These are phyloP conservation scores for Aspergillus pseudonomiae DNA, from an alignment of 2,329 filamentous ascomycete species.

Conservation along the genomic window DNA sequence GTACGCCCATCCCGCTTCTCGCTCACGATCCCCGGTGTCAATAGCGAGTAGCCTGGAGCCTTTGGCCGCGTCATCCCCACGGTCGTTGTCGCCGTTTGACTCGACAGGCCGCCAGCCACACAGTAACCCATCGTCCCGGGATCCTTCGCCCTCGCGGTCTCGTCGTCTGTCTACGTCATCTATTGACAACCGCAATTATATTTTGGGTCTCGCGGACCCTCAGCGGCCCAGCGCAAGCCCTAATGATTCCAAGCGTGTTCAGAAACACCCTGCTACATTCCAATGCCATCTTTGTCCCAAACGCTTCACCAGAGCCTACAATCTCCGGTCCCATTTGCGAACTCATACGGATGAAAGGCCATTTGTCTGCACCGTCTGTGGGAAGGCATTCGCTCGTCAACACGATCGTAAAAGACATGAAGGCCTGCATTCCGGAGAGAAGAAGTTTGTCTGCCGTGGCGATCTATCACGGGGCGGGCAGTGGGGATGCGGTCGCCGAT, in stretches of 20 bases:
- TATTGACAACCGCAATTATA: constrained; percentile 69
- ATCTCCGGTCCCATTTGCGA: constrained; percentile 88
- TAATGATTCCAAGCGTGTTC: constrained; percentile 74
- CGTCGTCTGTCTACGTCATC: constrained; percentile 50
- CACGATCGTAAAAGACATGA: constrained; percentile 98
- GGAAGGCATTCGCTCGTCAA: constrained; percentile 95
- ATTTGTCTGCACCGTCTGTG: constrained; percentile 95
- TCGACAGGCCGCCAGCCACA: constrained; percentile 34
- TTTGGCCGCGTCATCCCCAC: constrained; percentile 35
- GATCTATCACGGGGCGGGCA: constrained; percentile 79
- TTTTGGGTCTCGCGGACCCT: constrained; percentile 88
- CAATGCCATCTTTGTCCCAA: constrained; percentile 94
- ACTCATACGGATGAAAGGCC: constrained; percentile 97
- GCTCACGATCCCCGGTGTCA: constrained; percentile 41
- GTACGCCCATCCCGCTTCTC: constrained; percentile 51
- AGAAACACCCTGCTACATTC: constrained; percentile 97
- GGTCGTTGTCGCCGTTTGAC: constrained; percentile 50
- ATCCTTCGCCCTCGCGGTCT: constrained; percentile 47
- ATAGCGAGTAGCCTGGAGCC: constrained; percentile 37
- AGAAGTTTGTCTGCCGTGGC: constrained; percentile 97
- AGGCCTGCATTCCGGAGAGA: constrained; percentile 92
- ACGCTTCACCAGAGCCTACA: constrained; percentile 94
- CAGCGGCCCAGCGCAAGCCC: constrained; percentile 70
- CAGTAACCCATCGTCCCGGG: constrained; percentile 48
- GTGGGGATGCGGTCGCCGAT: constrained; percentile 92